Conservation (phyloP, 768 basidiomycete species). For the Suillus ampliporus region DNA sequence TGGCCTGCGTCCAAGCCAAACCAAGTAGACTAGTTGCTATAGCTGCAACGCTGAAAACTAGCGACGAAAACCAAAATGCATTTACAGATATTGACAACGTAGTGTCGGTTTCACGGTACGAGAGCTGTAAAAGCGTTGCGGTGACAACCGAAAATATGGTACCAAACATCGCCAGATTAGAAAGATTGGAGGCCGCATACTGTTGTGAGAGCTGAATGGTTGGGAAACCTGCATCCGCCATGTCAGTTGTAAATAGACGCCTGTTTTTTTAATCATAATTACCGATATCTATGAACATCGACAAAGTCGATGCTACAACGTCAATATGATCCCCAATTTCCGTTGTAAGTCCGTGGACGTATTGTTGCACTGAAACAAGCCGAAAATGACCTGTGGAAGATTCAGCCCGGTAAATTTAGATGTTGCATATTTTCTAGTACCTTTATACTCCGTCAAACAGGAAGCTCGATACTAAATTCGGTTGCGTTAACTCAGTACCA, state of each 20-base stretch:
- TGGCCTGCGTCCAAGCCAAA: slow-evolving; percentile 50
- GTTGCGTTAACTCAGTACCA: slow-evolving; percentile 1
- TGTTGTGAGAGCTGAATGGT: slow-evolving; percentile 50
- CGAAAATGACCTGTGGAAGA: slow-evolving; percentile 44
- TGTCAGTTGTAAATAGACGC: not conserved
- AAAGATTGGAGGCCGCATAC: slow-evolving; percentile 44
- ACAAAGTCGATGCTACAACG: slow-evolving; percentile 43
- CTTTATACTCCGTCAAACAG: slow-evolving; percentile 46
- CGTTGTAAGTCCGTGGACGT: slow-evolving; percentile 45
- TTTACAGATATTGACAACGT: slow-evolving; percentile 41
- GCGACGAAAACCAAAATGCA: slow-evolving; percentile 50
- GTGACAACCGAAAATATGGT: slow-evolving; percentile 52
- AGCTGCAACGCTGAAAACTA: slow-evolving; percentile 50
- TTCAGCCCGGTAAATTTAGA: not conserved
- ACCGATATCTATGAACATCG: slow-evolving; percentile 50
- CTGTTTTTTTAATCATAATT: slow-evolving; percentile 24
- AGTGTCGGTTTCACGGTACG: slow-evolving; percentile 33
- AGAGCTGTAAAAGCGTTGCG: slow-evolving; percentile 47
- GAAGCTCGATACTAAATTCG: slow-evolving; percentile 48
- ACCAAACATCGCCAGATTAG: slow-evolving; percentile 50
- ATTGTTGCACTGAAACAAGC: slow-evolving; percentile 48
- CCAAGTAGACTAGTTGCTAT: slow-evolving; percentile 50
- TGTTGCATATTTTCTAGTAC: slow-evolving; percentile 18
- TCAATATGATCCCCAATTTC: slow-evolving; percentile 51
- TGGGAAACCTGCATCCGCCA: slow-evolving; percentile 40